Percentiles rank a stretch among this genome's conserved stretches.
phyloP scores from a whole-genome alignment of 2,329 filamentous ascomycete genomes.

The Aspergillus sp. region DNA sequence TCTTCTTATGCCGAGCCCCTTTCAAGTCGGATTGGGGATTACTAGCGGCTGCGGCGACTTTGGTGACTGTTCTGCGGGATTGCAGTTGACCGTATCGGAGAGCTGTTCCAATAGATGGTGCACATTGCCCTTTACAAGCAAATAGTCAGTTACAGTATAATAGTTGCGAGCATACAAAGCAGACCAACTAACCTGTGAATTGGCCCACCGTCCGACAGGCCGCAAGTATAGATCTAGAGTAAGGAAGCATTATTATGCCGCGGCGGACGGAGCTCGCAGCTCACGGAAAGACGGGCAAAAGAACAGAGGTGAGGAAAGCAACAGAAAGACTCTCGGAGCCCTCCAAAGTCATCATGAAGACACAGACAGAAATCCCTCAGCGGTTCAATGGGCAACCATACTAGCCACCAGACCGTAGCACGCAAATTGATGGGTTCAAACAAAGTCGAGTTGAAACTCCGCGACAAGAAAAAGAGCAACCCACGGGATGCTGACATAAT shows the following conservation, averaged over 20 bases:
- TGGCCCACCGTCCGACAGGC: conserved; percentile 18
- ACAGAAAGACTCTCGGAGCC: conserved; percentile 8
- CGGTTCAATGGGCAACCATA: neutral
- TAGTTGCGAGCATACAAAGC: no score
- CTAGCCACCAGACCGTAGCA: neutral
- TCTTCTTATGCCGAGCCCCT: neutral
- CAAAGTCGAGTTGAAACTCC: neutral
- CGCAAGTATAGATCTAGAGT: conserved; percentile 21
- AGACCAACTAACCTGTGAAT: neutral
- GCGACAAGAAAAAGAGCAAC: conserved; percentile 2
- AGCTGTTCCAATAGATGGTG: neutral
- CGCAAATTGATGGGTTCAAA: neutral
- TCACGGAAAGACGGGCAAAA: conserved; percentile 16
- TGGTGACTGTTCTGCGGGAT: conserved; percentile 23
- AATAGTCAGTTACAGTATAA: neutral
- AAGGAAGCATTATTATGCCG: conserved; percentile 40
- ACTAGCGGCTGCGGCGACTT: conserved; percentile 6
- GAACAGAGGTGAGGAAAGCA: conserved; percentile 5
- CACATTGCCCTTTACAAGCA: neutral
- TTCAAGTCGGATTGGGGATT: neutral
- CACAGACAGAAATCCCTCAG: neutral
- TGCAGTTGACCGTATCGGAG: neutral
- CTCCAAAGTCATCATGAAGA: conserved; percentile 26
- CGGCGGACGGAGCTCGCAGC: conserved; percentile 15
- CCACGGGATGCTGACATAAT: conserved; percentile 30